Evolutionary conservation across 208 protist genomes (phyloP).

Genomic region (Balamuthia mandrillaris): DNA sequence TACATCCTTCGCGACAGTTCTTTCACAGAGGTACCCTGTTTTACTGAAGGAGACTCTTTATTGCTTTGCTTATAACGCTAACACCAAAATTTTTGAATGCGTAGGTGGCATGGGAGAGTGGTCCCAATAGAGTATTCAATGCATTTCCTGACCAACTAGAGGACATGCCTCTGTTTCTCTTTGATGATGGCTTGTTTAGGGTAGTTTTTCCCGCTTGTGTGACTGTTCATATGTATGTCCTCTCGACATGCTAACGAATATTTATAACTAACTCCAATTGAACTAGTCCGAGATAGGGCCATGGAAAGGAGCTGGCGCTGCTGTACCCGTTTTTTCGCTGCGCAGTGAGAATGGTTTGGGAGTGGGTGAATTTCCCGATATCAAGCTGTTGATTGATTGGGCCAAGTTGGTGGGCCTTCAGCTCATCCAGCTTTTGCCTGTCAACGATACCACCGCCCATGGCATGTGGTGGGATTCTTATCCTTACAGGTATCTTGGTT

Average conservation of each 20-base stretch:
- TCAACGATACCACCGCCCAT: slow-evolving; percentile 71
- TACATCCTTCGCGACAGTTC: slow-evolving; percentile 35
- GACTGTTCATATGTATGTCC: not conserved
- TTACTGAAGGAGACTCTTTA: not conserved
- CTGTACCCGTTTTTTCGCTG: slow-evolving; percentile 75
- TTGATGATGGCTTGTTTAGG: slow-evolving; percentile 29
- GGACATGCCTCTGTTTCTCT: slow-evolving; percentile 16
- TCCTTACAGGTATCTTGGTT: slow-evolving; percentile 58
- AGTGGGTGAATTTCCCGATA: slow-evolving; percentile 76
- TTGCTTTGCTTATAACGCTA: not conserved
- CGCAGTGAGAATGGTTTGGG: slow-evolving; percentile 60
- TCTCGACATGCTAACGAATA: not conserved
- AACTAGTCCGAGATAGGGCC: not conserved
- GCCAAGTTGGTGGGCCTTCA: slow-evolving; percentile 39
- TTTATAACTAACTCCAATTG: not conserved
- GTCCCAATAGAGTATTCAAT: slow-evolving; percentile 22
- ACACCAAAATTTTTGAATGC: not conserved
- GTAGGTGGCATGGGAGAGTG: not conserved
- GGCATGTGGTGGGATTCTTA: slow-evolving; percentile 69
- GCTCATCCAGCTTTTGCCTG: slow-evolving; percentile 71
- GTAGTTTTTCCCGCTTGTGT: not conserved
- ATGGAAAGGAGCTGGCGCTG: slow-evolving; percentile 42
- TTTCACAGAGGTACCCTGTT: not conserved
- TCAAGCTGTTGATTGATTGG: slow-evolving; percentile 61
- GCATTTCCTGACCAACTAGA: slow-evolving; percentile 20